Percentiles rank a stretch among this genome's conserved stretches.
Conservation (phyloP, 139 green algal genomes). For the Coelastrella sp. region DNA sequence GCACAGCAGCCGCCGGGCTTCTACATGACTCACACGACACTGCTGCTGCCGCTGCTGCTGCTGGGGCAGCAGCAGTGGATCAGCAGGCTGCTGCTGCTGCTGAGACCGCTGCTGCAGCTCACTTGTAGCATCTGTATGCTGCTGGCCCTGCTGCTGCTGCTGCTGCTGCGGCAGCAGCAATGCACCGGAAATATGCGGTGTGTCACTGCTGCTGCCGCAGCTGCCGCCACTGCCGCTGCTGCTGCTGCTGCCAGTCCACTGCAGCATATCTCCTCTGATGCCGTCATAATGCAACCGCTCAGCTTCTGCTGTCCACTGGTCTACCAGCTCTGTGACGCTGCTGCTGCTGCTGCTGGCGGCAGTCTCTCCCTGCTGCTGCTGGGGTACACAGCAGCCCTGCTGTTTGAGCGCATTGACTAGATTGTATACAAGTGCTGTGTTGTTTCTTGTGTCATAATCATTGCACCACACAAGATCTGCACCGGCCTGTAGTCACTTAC, state of each 20-base stretch:
- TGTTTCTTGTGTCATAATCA: slow-evolving; percentile 62
- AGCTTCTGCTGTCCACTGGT: not conserved
- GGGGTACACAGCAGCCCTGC: too few relatives aligned
- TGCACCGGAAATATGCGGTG: not conserved
- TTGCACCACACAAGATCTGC: slow-evolving; percentile 81
- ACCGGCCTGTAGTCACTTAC: slow-evolving; percentile 54
- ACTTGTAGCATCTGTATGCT: not conserved
- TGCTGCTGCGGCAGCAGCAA: not conserved
- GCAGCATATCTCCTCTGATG: slow-evolving; percentile 15
- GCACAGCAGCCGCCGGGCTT: slow-evolving; percentile 63
- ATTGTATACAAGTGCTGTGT: slow-evolving; percentile 63
- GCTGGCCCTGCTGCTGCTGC: slow-evolving; percentile 19
- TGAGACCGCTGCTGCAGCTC: slow-evolving; percentile 7
- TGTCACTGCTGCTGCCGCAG: not conserved
- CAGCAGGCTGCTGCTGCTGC: not conserved
- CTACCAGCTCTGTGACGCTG: not conserved
- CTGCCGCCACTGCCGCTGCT: slow-evolving; percentile 15
- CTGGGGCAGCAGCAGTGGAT: too few relatives aligned
- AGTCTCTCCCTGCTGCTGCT: not conserved
- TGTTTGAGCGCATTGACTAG: slow-evolving; percentile 44
- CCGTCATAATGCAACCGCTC: not conserved
- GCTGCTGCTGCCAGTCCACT: slow-evolving; percentile 28
- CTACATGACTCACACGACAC: slow-evolving; percentile 50
- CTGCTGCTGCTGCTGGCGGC: slow-evolving; percentile 22
- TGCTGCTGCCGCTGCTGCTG: slow-evolving; percentile 1